phyloP scores from a whole-genome alignment of 164 flowering plant genomes.

The Houttuynia cordata region DNA sequence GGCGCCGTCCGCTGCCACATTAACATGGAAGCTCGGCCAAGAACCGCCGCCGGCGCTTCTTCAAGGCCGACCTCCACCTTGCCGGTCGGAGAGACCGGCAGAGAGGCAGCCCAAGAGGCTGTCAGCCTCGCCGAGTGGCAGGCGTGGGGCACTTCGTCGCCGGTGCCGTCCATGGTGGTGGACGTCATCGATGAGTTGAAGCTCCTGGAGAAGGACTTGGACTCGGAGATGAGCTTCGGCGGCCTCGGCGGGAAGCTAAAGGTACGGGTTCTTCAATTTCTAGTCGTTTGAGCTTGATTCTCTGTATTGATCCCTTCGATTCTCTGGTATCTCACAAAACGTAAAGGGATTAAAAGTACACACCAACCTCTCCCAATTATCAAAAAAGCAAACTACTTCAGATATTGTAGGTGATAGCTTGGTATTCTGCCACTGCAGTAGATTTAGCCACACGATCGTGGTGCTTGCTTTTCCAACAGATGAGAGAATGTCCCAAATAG shows the following conservation, averaged over 20 bases:
- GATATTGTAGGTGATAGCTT: too few species aligned
- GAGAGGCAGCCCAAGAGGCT: not conserved
- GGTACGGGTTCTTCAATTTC: slow-evolving; percentile 20
- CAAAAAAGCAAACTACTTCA: too few species aligned
- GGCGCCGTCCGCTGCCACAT: not conserved
- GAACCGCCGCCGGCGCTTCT: not conserved
- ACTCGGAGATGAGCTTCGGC: slow-evolving; percentile 62
- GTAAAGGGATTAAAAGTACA: too few species aligned
- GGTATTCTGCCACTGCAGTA: too few species aligned
- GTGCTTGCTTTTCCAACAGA: too few species aligned
- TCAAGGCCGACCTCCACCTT: not conserved
- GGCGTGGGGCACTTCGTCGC: slow-evolving; percentile 70
- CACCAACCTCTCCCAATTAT: too few species aligned
- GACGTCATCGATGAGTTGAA: slow-evolving; percentile 52
- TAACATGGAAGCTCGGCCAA: not conserved
- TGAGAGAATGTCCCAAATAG: too few species aligned
- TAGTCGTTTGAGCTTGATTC: too few species aligned
- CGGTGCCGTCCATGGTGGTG: slow-evolving; percentile 47
- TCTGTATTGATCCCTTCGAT: not conserved
- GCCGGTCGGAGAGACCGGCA: not conserved
- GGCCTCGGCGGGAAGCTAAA: slow-evolving; percentile 67
- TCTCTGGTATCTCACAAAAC: too few species aligned
- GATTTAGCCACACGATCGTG: too few species aligned
- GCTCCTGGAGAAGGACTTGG: slow-evolving; percentile 40
- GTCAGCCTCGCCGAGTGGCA: slow-evolving; percentile 59